phyloP scores from a whole-genome alignment of 164 flowering plant genomes.

The Saururus chinensis region DNA sequence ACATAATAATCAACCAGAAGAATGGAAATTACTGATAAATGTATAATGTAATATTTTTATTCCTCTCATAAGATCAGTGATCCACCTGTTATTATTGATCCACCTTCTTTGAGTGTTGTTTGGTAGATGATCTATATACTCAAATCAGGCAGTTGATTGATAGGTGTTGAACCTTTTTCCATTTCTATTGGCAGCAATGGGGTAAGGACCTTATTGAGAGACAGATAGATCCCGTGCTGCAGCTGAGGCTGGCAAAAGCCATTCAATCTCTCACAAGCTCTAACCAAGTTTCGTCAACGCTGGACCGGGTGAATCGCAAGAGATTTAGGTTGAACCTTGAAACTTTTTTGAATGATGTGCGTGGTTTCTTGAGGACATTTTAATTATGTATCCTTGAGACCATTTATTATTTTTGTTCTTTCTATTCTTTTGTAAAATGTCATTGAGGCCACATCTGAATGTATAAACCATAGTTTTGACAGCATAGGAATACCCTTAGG shows the following conservation, averaged over 20 bases:
- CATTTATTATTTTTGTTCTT: no score
- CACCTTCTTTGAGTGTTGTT: no score
- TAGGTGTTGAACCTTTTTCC: neutral
- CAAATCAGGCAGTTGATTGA: neutral
- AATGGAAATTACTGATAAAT: no score
- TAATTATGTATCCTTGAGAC: constrained; percentile 8
- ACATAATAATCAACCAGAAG: no score
- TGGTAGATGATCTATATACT: neutral
- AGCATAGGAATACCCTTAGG: no score
- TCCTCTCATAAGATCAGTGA: no score
- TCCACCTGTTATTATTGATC: no score
- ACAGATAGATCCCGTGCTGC: constrained; percentile 38
- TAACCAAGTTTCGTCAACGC: constrained; percentile 57
- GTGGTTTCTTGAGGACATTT: constrained; percentile 63
- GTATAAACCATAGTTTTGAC: no score
- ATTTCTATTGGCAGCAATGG: constrained; percentile 40
- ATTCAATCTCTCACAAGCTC: constrained; percentile 67
- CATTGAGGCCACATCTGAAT: no score
- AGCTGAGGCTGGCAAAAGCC: constrained; percentile 60
- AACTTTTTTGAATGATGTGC: constrained; percentile 69
- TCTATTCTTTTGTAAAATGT: no score
- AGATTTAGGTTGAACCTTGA: constrained; percentile 71
- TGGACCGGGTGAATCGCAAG: constrained; percentile 65
- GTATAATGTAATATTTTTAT: no score
- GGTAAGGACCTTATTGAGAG: constrained; percentile 60